Conservation (phyloP, 441 rosid genomes). For the Gossypium aridum region DNA sequence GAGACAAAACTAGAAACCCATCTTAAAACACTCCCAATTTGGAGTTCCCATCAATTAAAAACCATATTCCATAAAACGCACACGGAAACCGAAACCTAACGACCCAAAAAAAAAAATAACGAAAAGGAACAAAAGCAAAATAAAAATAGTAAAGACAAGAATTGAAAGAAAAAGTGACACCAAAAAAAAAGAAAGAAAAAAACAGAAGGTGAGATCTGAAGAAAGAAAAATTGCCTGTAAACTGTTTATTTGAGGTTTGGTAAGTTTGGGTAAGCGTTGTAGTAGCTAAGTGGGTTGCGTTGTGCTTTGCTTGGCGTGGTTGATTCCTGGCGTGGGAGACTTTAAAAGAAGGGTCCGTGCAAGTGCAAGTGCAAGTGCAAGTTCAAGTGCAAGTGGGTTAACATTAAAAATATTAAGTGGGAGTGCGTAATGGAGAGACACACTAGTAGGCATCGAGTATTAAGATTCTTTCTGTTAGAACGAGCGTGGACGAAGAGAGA, state of each 20-base stretch:
- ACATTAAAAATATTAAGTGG: background rate
- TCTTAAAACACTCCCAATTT: background rate
- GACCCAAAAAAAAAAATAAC: background rate
- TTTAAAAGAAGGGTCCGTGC: background rate
- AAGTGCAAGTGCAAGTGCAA: background rate
- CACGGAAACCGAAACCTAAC: background rate
- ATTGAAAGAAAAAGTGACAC: background rate
- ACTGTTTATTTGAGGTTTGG: background rate
- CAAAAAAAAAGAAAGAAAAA: background rate
- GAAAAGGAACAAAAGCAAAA: background rate
- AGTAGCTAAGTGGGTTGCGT: background rate
- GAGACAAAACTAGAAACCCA: background rate
- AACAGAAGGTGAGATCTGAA: background rate
- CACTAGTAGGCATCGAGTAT: background rate
- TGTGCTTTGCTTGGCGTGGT: background rate
- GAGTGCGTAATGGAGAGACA: background rate
- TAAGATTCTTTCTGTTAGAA: background rate
- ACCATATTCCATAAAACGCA: background rate
- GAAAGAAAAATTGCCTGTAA: background rate
- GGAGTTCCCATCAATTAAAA: background rate
- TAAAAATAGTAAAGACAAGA: background rate
- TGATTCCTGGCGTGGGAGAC: background rate
- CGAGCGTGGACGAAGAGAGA: background rate
- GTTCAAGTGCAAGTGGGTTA: background rate
- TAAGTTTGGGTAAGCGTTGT: background rate